Conservation (phyloP, 345 rosid genomes). For the Eucalyptus cloeziana region DNA sequence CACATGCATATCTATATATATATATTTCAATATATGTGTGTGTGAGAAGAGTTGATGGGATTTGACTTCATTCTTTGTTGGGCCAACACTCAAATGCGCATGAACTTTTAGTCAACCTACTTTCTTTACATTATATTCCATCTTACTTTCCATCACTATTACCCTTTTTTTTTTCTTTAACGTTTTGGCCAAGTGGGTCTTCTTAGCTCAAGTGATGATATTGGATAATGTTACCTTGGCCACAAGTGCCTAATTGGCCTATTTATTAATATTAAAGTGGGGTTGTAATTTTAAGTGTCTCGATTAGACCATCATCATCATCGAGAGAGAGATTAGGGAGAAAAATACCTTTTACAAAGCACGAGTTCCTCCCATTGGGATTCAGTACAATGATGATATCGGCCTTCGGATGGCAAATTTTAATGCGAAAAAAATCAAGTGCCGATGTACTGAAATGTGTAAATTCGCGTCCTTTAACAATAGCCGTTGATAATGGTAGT, state of each 20-base stretch:
- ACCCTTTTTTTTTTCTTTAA: background rate
- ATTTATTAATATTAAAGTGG: background rate
- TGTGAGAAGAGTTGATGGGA: background rate
- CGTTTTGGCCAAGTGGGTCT: background rate
- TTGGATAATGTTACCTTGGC: background rate
- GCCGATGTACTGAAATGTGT: background rate
- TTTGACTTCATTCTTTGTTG: background rate
- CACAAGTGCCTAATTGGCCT: background rate
- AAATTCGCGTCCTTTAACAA: background rate
- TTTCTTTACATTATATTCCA: background rate
- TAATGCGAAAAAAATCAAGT: background rate
- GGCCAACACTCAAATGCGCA: background rate
- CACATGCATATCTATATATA: background rate
- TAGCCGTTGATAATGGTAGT: background rate
- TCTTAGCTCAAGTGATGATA: background rate
- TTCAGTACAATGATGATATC: background rate
- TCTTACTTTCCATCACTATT: background rate
- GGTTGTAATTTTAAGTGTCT: background rate
- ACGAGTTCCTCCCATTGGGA: rapidly evolving
- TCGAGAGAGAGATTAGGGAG: background rate
- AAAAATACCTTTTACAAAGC: background rate
- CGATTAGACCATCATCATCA: background rate
- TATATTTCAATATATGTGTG: no score
- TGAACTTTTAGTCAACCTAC: background rate
- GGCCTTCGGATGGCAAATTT: background rate